Base-by-base conservation (phyloP, 2,329 filamentous ascomycete genomes). In the Nigrospora osmanthi region DNA sequence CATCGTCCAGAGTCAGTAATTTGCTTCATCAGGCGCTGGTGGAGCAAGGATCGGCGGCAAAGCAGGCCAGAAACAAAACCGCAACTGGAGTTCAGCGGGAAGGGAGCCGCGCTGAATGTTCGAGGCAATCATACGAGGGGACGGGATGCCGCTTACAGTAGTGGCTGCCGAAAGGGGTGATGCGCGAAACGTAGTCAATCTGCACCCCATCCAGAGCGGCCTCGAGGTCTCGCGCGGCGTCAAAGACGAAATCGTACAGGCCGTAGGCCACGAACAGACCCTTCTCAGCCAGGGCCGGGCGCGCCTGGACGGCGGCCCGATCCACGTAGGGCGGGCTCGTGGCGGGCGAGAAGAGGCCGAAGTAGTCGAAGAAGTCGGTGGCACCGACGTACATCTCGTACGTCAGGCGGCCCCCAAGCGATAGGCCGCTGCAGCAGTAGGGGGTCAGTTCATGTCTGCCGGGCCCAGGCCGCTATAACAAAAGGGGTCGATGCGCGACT, bases 351-450 rank as follows among this genome's bases (percentile, higher is more conserved):
- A 59, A 60, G 49, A 59, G 46, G 33, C 58, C 58, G 44, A 44
- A 60, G 43, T 54, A 59, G 49, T 51, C 48, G 43, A 60, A 60
- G 48, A 47, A 51, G 45, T 54, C 56, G 10, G 58, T 60, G 13
- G 57, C 57, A 44, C 58, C 58, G 45, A 58, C 51, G 47, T 52
- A 57, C 58, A 60, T 60, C 53, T 60, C 58, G 52, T 59, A 60
- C 31, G 55, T 51, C 15, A 60, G 52, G 4, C 54, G 52, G 13
- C 56, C 58, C 43, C 58, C 58, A 47, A 55, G 52, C 14, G 51
- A 53, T 4, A 60, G 48, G 10, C 58, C 58, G 23, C 23, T 28
- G 10, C 23, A 6, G 23, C 23, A 28, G 23, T 28, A 4, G 6
- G 23, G n/a, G 10, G 23, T 28, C 23, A 28, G 23, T 6, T 2